Conservation (phyloP, 2,329 filamentous ascomycete genomes). For the Alternaria postmessia region DNA sequence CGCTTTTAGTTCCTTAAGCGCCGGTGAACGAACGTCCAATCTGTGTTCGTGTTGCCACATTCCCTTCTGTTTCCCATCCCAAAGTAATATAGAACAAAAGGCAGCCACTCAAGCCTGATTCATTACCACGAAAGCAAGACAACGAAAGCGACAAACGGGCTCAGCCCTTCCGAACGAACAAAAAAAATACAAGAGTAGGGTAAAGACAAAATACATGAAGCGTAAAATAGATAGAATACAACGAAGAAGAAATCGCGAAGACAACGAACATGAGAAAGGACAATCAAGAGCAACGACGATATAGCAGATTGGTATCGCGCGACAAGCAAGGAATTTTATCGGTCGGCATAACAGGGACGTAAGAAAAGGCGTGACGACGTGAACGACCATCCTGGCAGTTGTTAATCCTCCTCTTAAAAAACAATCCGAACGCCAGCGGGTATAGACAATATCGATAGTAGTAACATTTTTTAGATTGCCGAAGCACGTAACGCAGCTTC, state of each 20-base stretch:
- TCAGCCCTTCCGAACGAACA: background rate
- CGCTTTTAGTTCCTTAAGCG: background rate
- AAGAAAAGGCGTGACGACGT: conserved; percentile 10
- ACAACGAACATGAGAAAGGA: background rate
- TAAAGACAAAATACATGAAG: conserved; percentile 6
- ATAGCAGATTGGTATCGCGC: conserved; percentile 14
- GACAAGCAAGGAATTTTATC: conserved; percentile 6
- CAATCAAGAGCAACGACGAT: background rate
- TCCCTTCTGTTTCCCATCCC: background rate
- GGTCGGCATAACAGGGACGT: conserved; percentile 5
- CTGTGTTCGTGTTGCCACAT: conserved; percentile 1
- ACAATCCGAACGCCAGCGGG: background rate
- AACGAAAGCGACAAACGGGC: background rate
- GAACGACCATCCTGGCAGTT: conserved; percentile 1
- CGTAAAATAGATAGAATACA: background rate
- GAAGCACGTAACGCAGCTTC: conserved; percentile 9
- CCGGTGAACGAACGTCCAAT: conserved; percentile 1
- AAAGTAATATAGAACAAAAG: background rate
- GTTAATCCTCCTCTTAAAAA: background rate
- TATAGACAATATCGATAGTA: conserved; percentile 1
- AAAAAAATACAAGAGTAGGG: background rate
- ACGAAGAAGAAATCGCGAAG: background rate
- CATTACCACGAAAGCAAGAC: conserved; percentile 1
- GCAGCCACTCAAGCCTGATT: background rate
- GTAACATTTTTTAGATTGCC: conserved; percentile 6